These are phyloP conservation scores for Lolium rigidum DNA, from an alignment of 176 grass and related monocot species.

Conservation along the genomic window DNA sequence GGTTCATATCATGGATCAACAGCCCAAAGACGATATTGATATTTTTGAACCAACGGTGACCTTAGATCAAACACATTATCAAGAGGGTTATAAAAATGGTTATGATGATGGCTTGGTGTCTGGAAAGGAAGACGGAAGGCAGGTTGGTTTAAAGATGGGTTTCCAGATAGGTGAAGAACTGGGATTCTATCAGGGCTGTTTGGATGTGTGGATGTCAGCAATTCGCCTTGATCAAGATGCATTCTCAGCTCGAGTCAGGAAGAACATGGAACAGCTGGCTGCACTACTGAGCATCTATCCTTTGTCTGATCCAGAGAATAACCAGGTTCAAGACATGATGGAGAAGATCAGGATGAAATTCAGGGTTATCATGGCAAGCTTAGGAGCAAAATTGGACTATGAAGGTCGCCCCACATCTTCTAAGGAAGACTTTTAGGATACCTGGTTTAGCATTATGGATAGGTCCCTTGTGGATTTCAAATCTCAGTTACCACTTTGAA, in stretches of 20 bases:
- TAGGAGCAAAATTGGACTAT: constrained; percentile 71
- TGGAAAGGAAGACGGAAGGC: constrained; percentile 72
- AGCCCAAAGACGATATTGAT: constrained; percentile 42
- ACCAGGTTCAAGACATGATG: constrained; percentile 65
- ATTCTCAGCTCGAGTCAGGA: constrained; percentile 67
- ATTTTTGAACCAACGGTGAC: constrained; percentile 67
- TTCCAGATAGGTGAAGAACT: constrained; percentile 80
- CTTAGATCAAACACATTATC: constrained; percentile 70
- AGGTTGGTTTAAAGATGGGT: constrained; percentile 74
- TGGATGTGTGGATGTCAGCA: constrained; percentile 69
- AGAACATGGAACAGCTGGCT: constrained; percentile 66
- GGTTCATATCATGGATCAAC: constrained; percentile 56
- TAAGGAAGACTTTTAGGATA: constrained; percentile 53
- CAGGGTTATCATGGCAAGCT: constrained; percentile 65
- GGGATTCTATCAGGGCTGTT: constrained; percentile 80
- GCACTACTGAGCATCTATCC: constrained; percentile 59
- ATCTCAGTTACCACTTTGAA: constrained; percentile 8
- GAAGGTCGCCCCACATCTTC: constrained; percentile 57
- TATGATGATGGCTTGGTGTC: constrained; percentile 64
- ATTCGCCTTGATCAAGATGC: constrained; percentile 47
- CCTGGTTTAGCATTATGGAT: constrained; percentile 11
- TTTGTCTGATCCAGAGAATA: constrained; percentile 66
- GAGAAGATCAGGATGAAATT: constrained; percentile 76
- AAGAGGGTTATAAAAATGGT: constrained; percentile 72
- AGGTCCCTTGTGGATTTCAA: background rate